These are phyloP conservation scores for Arabidopsis hybrid DNA, from an alignment of 441 rosid species.

Conservation along the genomic window DNA sequence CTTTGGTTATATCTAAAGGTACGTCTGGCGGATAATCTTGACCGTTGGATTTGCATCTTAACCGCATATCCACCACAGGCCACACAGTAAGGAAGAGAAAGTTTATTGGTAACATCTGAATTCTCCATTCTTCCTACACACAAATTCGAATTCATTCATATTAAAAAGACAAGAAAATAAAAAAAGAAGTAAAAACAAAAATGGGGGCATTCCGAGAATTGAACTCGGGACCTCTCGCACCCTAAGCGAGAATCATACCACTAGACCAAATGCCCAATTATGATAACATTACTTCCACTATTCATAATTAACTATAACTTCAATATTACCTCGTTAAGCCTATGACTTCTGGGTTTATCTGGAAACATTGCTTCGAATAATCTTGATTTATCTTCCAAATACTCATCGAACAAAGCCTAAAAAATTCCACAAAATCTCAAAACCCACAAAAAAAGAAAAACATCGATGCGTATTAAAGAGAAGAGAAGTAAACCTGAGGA, in stretches of 20 bases:
- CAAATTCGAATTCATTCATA: neutral
- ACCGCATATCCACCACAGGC: conserved; percentile 86
- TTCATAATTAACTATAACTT: too few species aligned
- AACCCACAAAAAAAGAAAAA: neutral
- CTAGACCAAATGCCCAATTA: conserved; percentile 60
- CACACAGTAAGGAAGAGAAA: conserved; percentile 74
- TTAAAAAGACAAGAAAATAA: neutral
- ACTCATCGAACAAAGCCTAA: conserved; percentile 87
- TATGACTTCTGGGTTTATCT: conserved; percentile 69
- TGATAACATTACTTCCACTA: too few species aligned
- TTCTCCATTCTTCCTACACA: conserved; percentile 84
- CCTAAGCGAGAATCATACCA: conserved; percentile 96
- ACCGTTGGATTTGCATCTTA: conserved; percentile 71
- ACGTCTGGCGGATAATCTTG: conserved; percentile 72
- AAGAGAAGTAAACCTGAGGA: conserved; percentile 65
- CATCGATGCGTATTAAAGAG: neutral
- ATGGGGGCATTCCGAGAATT: conserved; percentile 67
- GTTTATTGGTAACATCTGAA: conserved; percentile 85
- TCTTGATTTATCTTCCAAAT: conserved; percentile 82
- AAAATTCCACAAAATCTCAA: conserved; percentile 4
- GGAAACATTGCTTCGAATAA: conserved; percentile 90
- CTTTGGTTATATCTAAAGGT: conserved; percentile 64
- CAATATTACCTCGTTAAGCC: conserved; percentile 58
- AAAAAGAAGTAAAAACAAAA: neutral
- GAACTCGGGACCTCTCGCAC: conserved; percentile 96